A percentile compares a stretch with the other conserved stretches of the same genome.
phyloP scores from a whole-genome alignment of 2,329 filamentous ascomycete species.

The Aspergillus oerlinghausenensis region DNA sequence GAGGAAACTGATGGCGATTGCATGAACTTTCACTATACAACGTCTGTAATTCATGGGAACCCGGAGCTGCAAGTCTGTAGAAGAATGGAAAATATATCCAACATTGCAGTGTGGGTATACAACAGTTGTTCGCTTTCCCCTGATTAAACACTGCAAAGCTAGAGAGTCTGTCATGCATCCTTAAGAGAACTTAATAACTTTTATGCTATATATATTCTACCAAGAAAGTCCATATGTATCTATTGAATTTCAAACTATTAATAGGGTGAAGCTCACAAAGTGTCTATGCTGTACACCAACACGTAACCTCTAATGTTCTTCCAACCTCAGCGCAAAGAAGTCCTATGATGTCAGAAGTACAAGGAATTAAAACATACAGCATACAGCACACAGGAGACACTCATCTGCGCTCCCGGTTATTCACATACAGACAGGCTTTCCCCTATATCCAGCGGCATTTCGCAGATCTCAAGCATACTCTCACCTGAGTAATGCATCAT shows the following conservation, averaged over 20 bases:
- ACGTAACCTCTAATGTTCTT: neutral
- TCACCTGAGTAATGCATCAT: too few relatives aligned
- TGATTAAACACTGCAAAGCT: neutral
- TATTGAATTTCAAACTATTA: neutral
- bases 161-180: neutral
- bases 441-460: neutral
- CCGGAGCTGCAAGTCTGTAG: neutral
- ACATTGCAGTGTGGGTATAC: neutral
- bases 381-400: too few relatives aligned
- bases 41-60: too few relatives aligned
- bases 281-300: neutral
- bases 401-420: too few relatives aligned
- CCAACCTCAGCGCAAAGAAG: neutral
- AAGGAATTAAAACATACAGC: neutral
- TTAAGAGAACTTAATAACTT: neutral
- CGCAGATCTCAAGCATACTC: too few relatives aligned
- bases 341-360: neutral
- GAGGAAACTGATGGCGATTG: too few relatives aligned
- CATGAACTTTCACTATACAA: neutral
- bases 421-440: neutral
- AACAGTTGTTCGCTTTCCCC: neutral
- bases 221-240: neutral
- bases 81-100: neutral
- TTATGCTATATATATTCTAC: neutral
- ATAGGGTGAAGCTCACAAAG: neutral